Percentiles rank a stretch among this genome's conserved stretches.
Conservation (phyloP, 768 basidiomycete species). For the Podaxis sp. region DNA sequence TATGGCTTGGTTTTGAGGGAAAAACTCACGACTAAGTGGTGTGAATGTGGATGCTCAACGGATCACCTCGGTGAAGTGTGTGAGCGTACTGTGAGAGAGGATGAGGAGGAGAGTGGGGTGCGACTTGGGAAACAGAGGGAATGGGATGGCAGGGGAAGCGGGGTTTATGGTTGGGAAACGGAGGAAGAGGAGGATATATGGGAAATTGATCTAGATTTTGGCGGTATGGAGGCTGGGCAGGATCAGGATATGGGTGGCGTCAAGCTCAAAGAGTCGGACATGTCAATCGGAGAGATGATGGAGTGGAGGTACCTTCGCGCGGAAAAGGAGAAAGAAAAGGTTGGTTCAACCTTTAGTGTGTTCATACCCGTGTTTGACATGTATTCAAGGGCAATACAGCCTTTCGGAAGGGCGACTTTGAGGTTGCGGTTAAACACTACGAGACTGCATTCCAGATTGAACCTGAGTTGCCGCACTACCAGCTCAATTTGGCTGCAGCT, state of each 20-base stretch:
- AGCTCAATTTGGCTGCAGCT: slow-evolving; percentile 75
- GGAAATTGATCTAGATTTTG: slow-evolving; percentile 70
- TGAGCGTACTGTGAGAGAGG: slow-evolving; percentile 67
- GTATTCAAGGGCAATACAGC: slow-evolving; percentile 58
- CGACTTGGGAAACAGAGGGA: slow-evolving; percentile 68
- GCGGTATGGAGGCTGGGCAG: slow-evolving; percentile 21
- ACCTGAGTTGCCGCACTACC: slow-evolving; percentile 72
- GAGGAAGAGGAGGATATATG: slow-evolving; percentile 76
- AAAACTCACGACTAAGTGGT: slow-evolving; percentile 75
- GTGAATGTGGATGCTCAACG: slow-evolving; percentile 78
- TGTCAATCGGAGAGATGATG: slow-evolving; percentile 75
- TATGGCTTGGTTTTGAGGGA: slow-evolving; percentile 69
- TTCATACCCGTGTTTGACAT: neutral
- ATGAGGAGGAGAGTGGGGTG: slow-evolving; percentile 56
- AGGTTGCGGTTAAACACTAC: slow-evolving; percentile 55
- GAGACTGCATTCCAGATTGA: slow-evolving; percentile 60
- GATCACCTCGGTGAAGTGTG: slow-evolving; percentile 78
- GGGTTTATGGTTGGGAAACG: slow-evolving; percentile 72
- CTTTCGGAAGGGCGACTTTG: slow-evolving; percentile 62
- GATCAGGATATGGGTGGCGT: slow-evolving; percentile 44
- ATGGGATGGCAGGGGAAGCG: slow-evolving; percentile 76
- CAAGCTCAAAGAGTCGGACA: slow-evolving; percentile 43
- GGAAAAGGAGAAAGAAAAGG: slow-evolving; percentile 70
- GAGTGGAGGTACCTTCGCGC: slow-evolving; percentile 71
- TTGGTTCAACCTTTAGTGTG: slow-evolving; percentile 25